A percentile compares a stretch with the other conserved stretches of the same genome.
phyloP scores from a whole-genome alignment of 495 filamentous ascomycete genomes.

The Xylaria longipes region DNA sequence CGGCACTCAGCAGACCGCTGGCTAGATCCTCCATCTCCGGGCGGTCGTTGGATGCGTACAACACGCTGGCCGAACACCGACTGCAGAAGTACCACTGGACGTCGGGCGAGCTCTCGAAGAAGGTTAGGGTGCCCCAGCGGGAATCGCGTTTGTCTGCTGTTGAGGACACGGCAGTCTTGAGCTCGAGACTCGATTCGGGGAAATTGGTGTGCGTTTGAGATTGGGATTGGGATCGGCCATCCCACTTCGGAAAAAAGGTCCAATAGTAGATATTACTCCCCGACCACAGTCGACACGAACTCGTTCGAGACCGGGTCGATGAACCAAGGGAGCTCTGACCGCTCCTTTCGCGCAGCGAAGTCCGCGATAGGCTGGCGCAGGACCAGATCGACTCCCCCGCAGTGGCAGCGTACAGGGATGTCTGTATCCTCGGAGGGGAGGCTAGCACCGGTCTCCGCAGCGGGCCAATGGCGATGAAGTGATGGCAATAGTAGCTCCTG shows the following conservation, averaged over 20 bases:
- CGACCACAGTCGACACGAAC: slow-evolving; percentile 54
- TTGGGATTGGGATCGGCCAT: neutral
- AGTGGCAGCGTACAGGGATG: slow-evolving; percentile 54
- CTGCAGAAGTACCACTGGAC: slow-evolving; percentile 60
- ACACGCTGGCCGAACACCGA: slow-evolving; percentile 58
- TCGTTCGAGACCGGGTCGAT: slow-evolving; percentile 49
- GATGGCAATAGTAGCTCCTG: slow-evolving; percentile 30
- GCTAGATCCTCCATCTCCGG: slow-evolving; percentile 58
- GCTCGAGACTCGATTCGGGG: slow-evolving; percentile 29
- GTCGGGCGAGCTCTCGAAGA: slow-evolving; percentile 51
- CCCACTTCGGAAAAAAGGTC: slow-evolving; percentile 37
- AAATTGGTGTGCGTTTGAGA: neutral
- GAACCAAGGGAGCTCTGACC: slow-evolving; percentile 45
- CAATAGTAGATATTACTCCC: slow-evolving; percentile 57
- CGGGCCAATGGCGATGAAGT: neutral
- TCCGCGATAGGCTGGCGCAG: slow-evolving; percentile 38
- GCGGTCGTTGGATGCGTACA: slow-evolving; percentile 52
- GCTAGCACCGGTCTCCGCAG: neutral
- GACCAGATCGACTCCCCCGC: slow-evolving; percentile 54
- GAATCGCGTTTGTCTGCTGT: slow-evolving; percentile 36
- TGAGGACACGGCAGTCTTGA: slow-evolving; percentile 32
- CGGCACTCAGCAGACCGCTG: slow-evolving; percentile 54
- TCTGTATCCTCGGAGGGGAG: slow-evolving; percentile 16
- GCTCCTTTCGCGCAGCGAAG: slow-evolving; percentile 2
- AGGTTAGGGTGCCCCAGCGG: slow-evolving; percentile 53